Evolutionary conservation across 2,329 filamentous ascomycete genomes (phyloP), one percentile per base, ranked within the genome.

Genomic region (Coniochaeta sp.): DNA sequence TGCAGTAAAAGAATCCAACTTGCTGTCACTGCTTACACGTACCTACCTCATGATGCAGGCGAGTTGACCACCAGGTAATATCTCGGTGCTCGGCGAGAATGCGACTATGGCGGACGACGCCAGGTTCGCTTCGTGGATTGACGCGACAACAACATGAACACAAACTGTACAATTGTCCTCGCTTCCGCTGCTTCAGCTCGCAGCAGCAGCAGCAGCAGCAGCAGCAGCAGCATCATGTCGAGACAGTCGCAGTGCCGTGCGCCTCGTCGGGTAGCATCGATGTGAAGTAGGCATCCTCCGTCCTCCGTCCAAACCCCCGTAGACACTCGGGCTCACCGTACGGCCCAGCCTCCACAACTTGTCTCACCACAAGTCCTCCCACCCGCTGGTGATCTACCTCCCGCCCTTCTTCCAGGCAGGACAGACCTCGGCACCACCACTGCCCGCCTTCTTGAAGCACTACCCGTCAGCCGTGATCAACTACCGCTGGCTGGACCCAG

Each of bases 401-500:
- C 55, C 55, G 16, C 55, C 55, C 38, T 57, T 57, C 17, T 57
- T 32, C 32, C 55, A 57, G 22, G 16, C 16, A 30, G 19, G 34
- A 30, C 24, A 40, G 3, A 17, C 34, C 8, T 57, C 55, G 32
- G 22, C 19, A 17, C 9, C 34, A 30, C 34, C 38, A 19, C 24
- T 57, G 24, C 55, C 55, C 16, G 19, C 6, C 8, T 57, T 57
- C 36, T 17, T 57, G 10, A n/a, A 42, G 5, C 19, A 36, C 2
- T 57, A 57, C 36, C 55, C 55, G n/a, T 24, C 38, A 34, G 55
- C 55, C 2, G 55, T 44, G 8, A 57, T 57, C n/a, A 57, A 57
- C 55, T 57, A 57, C 55, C 34, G 55, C 34, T 57, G 55, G 55
- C 55, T 30, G 9, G 55, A 57, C 17, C 38, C 55, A 17, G 28